These are phyloP conservation scores for Claviceps sp. DNA, from an alignment of 2,329 filamentous ascomycete genomes.

Conservation along the genomic window DNA sequence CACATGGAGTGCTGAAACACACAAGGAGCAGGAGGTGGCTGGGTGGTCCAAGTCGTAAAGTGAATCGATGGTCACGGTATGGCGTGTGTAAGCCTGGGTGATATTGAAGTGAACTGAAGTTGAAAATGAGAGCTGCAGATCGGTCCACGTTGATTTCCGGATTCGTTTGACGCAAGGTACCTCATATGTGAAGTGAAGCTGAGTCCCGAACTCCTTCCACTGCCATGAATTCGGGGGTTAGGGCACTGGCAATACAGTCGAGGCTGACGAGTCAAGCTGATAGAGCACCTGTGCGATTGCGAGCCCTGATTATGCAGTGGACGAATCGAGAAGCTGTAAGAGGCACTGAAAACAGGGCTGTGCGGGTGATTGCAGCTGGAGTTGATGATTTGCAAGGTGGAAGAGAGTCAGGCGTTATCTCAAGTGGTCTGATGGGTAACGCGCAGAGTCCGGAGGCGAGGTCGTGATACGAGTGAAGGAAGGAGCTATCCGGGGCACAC, in stretches of 20 bases:
- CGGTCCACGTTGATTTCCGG: conserved; percentile 1
- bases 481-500: conserved; percentile 2
- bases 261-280: neutral
- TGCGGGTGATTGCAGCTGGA: neutral
- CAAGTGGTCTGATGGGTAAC: neutral
- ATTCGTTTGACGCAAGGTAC: conserved; percentile 1
- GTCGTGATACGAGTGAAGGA: conserved; percentile 1
- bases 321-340: neutral
- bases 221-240: too few relatives aligned
- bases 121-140: conserved; percentile 3
- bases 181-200: neutral
- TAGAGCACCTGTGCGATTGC: neutral
- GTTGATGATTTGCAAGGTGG: neutral
- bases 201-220: neutral
- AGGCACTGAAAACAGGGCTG: neutral
- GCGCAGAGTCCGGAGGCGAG: conserved; percentile 1
- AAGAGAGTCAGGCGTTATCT: neutral
- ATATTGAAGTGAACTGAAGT: conserved; percentile 9
- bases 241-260: too few relatives aligned
- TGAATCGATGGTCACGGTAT: neutral
- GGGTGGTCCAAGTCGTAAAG: conserved; percentile 2
- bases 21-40: neutral
- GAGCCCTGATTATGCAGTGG: too few relatives aligned
- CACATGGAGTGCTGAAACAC: neutral
- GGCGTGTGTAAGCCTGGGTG: conserved; percentile 5